These are phyloP conservation scores for Coemansia sp. DNA, from an alignment of 192 early-diverging fungal genomes.

Conservation along the genomic window DNA sequence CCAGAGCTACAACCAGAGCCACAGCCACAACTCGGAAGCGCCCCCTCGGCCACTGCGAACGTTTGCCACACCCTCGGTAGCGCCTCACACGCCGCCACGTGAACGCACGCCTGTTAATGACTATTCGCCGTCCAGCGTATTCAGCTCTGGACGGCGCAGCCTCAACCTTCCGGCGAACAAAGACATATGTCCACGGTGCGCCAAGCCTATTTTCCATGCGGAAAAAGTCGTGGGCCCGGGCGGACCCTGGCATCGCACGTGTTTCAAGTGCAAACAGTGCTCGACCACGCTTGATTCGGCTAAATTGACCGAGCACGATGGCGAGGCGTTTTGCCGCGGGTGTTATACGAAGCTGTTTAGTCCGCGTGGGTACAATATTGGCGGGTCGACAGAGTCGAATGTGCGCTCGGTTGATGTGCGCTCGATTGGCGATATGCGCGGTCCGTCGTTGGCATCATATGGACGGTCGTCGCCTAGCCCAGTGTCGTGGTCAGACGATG, in stretches of 20 bases:
- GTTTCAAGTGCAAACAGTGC: slow-evolving; percentile 56
- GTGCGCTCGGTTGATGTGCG: background rate
- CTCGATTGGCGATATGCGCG: background rate
- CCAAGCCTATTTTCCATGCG: slow-evolving; percentile 51
- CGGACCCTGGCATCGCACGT: slow-evolving; percentile 53
- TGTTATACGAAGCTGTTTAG: slow-evolving; percentile 55
- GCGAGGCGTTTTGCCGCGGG: slow-evolving; percentile 50
- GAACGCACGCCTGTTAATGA: background rate
- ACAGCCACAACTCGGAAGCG: slow-evolving; percentile 1
- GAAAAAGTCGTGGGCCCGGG: slow-evolving; percentile 55
- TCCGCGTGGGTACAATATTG: slow-evolving; percentile 47
- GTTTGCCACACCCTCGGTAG: background rate
- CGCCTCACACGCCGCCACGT: slow-evolving; percentile 22
- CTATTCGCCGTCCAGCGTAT: slow-evolving; percentile 51
- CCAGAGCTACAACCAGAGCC: no score
- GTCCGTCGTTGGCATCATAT: slow-evolving; percentile 5
- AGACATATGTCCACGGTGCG: slow-evolving; percentile 54
- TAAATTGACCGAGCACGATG: slow-evolving; percentile 51
- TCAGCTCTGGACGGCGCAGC: slow-evolving; percentile 38
- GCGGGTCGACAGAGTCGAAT: slow-evolving; percentile 35
- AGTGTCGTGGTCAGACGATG: background rate
- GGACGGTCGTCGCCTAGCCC: slow-evolving; percentile 12
- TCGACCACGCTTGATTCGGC: slow-evolving; percentile 42
- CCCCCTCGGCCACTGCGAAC: background rate
- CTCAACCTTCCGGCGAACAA: slow-evolving; percentile 36